Base-by-base conservation (phyloP, 257 asterid genomes). In the Solanum boliviense region DNA sequence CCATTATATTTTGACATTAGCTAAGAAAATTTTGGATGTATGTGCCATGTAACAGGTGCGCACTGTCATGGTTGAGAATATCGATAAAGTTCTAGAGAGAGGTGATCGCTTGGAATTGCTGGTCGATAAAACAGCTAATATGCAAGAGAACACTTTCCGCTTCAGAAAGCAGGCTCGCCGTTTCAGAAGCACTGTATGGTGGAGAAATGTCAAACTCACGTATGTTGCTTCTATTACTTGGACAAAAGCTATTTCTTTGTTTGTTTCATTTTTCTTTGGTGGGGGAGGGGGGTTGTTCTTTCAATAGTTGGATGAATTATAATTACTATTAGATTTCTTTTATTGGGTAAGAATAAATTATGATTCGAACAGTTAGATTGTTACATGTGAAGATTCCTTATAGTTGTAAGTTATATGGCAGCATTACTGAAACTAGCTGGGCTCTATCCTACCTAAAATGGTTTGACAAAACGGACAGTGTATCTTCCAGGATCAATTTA, bases 91-190 rank as follows among this genome's bases (percentile, higher is more conserved):
- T 87, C 75, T 97, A 75, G 99, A 97, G 58, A 92, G 99, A 92
- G 99, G 99, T 79, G 99, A 97, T 91, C 98, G 99, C 72, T 89
- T 97, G 91, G 99, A 97, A 89, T 89, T 97, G 91, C 92, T 97
- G 91, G 99, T 97, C 88, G 99, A 97, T 90, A 96, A 97, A 92
- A 95, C 99, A 48, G 91, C 94, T 67, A 94, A 85, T 88, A 95
- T 97, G 98, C 99, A 97, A 97, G 99, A 95, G 85, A 94, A 96
- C 88, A 96, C 99, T 46, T 89, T 95, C 60, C 98, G 99, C 82
- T 97, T 97, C 96, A 96, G 98, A 93, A 96, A 94, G 96, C 99
- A 97, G 92, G 89, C 99, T 67, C 97, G 99, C 18, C 98, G 99
- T 36, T 97, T 94, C 87, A 94, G 98, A 92, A 96, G 88, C 95